Percentiles rank a stretch among this genome's conserved stretches.
These are phyloP conservation scores for Colletotrichum echinochloae DNA, from an alignment of 2,329 filamentous ascomycete genomes.

Conservation along the genomic window DNA sequence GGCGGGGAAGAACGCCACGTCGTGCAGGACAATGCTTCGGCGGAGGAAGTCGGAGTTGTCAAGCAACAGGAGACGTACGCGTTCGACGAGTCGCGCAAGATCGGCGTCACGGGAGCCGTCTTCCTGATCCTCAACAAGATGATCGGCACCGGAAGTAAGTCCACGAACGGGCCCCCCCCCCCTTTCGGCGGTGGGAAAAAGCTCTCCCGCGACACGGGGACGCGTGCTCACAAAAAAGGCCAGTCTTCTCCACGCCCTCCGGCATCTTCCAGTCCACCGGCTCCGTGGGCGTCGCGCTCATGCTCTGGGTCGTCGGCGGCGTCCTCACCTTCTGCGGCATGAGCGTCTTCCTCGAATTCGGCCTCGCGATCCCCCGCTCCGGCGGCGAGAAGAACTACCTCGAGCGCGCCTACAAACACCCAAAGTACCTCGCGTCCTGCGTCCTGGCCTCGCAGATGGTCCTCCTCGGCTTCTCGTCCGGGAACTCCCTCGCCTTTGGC, in stretches of 20 bases:
- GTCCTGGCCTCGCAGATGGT: slow-evolving; percentile 72
- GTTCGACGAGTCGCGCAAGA: slow-evolving; percentile 58
- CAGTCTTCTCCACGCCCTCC: slow-evolving; percentile 67
- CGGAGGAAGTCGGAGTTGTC: slow-evolving; percentile 8
- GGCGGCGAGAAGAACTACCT: slow-evolving; percentile 77
- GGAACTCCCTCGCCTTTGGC: slow-evolving; percentile 69
- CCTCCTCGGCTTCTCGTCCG: slow-evolving; percentile 70
- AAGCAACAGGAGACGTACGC: slow-evolving; percentile 49
- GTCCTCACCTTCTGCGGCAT: slow-evolving; percentile 70
- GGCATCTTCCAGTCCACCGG: slow-evolving; percentile 64
- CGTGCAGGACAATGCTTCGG: neutral
- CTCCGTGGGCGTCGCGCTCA: slow-evolving; percentile 60
- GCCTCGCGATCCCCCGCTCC: slow-evolving; percentile 70
- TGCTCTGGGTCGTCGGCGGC: slow-evolving; percentile 51
- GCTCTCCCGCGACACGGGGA: neutral
- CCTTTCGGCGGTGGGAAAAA: neutral
- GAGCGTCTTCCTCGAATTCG: slow-evolving; percentile 73
- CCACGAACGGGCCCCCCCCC: neutral
- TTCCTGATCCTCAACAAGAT: slow-evolving; percentile 70
- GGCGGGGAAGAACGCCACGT: slow-evolving; percentile 18
- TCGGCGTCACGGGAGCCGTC: slow-evolving; percentile 64
- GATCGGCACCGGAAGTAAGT: slow-evolving; percentile 68
- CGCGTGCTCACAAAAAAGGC: slow-evolving; percentile 13
- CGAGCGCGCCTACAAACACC: slow-evolving; percentile 70
- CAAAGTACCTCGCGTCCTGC: slow-evolving; percentile 69